Evolutionary conservation across 176 grass and related monocot genomes (phyloP), one percentile per base, ranked within the genome.

Genomic region (Rhipidocladum racemiflorum): DNA sequence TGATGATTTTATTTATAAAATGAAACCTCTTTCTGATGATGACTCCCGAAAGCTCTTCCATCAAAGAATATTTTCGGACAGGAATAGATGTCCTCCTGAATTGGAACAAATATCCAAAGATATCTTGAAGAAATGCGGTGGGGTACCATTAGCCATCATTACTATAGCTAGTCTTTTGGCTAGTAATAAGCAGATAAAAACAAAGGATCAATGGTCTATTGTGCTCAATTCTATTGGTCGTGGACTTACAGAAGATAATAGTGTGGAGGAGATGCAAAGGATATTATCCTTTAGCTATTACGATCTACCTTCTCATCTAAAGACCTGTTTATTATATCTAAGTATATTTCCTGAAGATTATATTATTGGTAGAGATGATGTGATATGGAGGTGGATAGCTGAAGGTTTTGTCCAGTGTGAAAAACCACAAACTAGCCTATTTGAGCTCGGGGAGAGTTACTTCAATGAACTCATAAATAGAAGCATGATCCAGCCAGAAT

Each of bases 331-430:
- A 2, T 34, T 34, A 34, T 34, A 34, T 34, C 32, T 34, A 34
- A 34, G 32, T 34, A 34, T 34, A 34, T 34, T 1, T 32, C 69
- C 25, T 0, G 25, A 72, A 50, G 69, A 72, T 49, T 28, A 50
- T 20, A 15, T 30, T 1, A 72, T 72, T 1, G 0, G 3, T 1
- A 72, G 25, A 14, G 25, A 17, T 72, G 44, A 14, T 21, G 32
- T 73, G 70, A 53, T 73, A 73, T 35, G 70, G 28, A 73, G 28
- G 46, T 73, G 70, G 70, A 72, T 72, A 8, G 46, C 70, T 11
- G 70, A 73, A 51, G 70, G 70, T 35, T 53, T 53, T 13, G 2
- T 73, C 25, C 27, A 50, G 10, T 2, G 4, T n/a, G 12, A 74
- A 0, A 4, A 50, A 6, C 4, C 7, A 4, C 5, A 6, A 0